phyloP scores from a whole-genome alignment of 192 early-diverging fungal genomes.

The Diversispora epigaea region DNA sequence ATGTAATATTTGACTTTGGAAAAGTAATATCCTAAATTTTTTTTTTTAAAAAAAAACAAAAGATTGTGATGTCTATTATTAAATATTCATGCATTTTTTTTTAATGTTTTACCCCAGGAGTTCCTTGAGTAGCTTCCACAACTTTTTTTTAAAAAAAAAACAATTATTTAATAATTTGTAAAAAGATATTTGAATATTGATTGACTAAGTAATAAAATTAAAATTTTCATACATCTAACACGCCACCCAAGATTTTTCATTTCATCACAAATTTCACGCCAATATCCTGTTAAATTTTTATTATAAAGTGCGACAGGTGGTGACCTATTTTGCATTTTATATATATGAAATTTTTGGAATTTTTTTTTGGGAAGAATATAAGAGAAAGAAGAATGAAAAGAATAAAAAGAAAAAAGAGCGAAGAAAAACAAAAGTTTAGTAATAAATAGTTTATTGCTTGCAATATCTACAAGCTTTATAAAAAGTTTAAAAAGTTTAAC shows the following conservation, averaged over 20 bases:
- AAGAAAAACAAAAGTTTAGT: too few relatives aligned
- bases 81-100: not conserved
- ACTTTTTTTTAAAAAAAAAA: not conserved
- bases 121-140: conserved; percentile 16
- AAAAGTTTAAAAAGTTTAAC: too few relatives aligned
- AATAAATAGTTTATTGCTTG: too few relatives aligned
- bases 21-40: conserved; percentile 33
- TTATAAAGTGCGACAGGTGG: conserved; percentile 21
- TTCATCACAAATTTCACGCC: conserved; percentile 1
- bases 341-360: too few relatives aligned
- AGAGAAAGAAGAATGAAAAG: too few relatives aligned
- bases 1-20: conserved; percentile 28
- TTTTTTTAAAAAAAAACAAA: too few relatives aligned
- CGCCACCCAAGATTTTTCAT: conserved; percentile 26
- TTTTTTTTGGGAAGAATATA: too few relatives aligned
- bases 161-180: not conserved
- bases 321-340: not conserved
- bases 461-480: too few relatives aligned
- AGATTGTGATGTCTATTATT: too few relatives aligned
- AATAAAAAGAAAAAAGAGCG: too few relatives aligned
- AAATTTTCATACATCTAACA: conserved; percentile 18
- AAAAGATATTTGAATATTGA: not conserved
- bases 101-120: conserved; percentile 17
- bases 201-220: not conserved
- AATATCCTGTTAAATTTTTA: conserved; percentile 8